Conservation (phyloP, 768 basidiomycete genomes). For the Roridomyces roridus region DNA sequence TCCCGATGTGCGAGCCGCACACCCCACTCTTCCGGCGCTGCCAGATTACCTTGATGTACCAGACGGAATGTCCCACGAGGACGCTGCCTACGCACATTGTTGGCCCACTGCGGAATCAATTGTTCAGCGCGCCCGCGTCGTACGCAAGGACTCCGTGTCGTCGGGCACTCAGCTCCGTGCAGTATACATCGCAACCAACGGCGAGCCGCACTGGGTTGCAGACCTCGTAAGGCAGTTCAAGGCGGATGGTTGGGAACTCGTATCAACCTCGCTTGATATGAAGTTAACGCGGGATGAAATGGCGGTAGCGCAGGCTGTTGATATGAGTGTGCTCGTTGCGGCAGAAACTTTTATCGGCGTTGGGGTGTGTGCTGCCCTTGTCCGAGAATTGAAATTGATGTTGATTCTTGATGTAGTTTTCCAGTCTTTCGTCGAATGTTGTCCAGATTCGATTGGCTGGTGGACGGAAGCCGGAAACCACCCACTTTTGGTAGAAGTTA, state of each 20-base stretch:
- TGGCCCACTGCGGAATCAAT: neutral
- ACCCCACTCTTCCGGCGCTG: no score
- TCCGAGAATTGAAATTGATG: neutral
- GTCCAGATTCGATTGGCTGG: conserved; percentile 16
- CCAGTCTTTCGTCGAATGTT: conserved; percentile 17
- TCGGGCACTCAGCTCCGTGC: neutral
- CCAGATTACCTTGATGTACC: neutral
- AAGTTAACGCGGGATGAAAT: neutral
- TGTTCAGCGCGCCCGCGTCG: neutral
- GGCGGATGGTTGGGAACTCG: neutral
- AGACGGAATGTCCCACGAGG: neutral
- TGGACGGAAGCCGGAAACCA: neutral
- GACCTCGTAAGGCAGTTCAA: neutral
- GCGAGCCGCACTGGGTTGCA: neutral
- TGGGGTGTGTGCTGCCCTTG: neutral
- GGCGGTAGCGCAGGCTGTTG: neutral
- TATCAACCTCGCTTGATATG: neutral
- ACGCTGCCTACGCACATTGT: neutral
- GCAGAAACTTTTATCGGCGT: neutral
- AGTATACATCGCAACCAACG: no score
- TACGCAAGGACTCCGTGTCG: no score
- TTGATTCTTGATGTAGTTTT: neutral
- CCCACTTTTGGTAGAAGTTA: conserved; percentile 19
- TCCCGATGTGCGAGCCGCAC: neutral
- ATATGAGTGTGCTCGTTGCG: neutral